Evolutionary conservation across 78 protist genomes (phyloP).

Genomic region (slime mould (Dictyostelium discoideum)): DNA sequence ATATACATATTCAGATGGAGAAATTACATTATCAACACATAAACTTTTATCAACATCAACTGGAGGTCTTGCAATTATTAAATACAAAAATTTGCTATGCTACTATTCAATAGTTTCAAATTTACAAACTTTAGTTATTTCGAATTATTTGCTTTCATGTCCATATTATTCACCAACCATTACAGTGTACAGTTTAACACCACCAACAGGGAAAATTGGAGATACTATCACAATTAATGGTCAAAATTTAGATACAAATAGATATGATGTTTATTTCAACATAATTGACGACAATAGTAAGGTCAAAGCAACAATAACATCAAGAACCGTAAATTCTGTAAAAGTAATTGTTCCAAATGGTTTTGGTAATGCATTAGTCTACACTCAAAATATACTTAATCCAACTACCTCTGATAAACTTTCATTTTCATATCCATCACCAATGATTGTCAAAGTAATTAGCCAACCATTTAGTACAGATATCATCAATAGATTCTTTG

Average conservation of each 20-base stretch:
- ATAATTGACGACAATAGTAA: not conserved
- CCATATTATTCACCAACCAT: not conserved
- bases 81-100: not conserved
- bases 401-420: not conserved
- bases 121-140: not conserved
- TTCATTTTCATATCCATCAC: not conserved
- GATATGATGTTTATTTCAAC: not conserved
- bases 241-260: not conserved
- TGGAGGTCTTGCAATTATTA: not conserved
- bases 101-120: not conserved
- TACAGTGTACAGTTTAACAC: not conserved
- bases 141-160: not conserved
- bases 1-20: no score
- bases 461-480: not conserved
- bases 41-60: no score
- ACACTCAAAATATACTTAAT: not conserved
- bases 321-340: no score
- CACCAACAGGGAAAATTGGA: not conserved
- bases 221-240: not conserved
- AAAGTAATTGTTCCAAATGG: not conserved
- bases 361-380: not conserved
- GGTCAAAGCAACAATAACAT: not conserved
- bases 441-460: not conserved
- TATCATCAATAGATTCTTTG: not conserved
- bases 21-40: no score